phyloP scores from a whole-genome alignment of 139 green algal species.

The Micromonas commoda region DNA sequence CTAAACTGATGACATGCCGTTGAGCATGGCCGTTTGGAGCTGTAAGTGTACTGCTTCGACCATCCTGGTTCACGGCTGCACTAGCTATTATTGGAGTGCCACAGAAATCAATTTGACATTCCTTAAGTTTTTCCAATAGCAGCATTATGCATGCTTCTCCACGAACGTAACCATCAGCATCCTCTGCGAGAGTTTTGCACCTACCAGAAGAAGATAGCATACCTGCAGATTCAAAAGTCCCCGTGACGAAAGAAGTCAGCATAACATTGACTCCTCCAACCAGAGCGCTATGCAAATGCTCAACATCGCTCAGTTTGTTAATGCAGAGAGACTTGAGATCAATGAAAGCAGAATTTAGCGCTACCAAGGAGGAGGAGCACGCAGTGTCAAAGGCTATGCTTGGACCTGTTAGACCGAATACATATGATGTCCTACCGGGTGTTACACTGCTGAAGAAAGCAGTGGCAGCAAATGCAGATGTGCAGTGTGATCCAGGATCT shows the following conservation, averaged over 20 bases:
- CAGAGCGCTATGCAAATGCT: neutral
- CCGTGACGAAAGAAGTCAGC: neutral
- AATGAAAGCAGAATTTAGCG: too few species aligned
- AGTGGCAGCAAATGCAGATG: conserved; percentile 48
- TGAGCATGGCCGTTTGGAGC: conserved; percentile 78
- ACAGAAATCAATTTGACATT: conserved; percentile 41
- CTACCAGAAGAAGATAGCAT: conserved; percentile 70
- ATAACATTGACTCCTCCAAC: conserved; percentile 23
- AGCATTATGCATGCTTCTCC: conserved; percentile 53
- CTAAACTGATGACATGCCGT: conserved; percentile 60
- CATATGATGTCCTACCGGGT: conserved; percentile 56
- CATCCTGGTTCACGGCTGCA: conserved; percentile 67
- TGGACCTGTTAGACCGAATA: conserved; percentile 58
- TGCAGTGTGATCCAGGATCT: too few species aligned
- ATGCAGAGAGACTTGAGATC: too few species aligned
- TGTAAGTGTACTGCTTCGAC: conserved; percentile 71
- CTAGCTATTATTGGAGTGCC: conserved; percentile 40
- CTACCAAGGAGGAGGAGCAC: conserved; percentile 48
- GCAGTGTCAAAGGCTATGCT: conserved; percentile 61
- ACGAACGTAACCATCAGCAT: conserved; percentile 76
- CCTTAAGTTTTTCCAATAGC: conserved; percentile 21
- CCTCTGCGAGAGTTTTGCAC: conserved; percentile 76
- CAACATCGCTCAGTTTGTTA: too few species aligned
- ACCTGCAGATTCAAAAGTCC: conserved; percentile 33
- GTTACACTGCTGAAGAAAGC: conserved; percentile 3